Evolutionary conservation across 2,329 filamentous ascomycete genomes (phyloP).

Genomic region (Ascochyta pisi): DNA sequence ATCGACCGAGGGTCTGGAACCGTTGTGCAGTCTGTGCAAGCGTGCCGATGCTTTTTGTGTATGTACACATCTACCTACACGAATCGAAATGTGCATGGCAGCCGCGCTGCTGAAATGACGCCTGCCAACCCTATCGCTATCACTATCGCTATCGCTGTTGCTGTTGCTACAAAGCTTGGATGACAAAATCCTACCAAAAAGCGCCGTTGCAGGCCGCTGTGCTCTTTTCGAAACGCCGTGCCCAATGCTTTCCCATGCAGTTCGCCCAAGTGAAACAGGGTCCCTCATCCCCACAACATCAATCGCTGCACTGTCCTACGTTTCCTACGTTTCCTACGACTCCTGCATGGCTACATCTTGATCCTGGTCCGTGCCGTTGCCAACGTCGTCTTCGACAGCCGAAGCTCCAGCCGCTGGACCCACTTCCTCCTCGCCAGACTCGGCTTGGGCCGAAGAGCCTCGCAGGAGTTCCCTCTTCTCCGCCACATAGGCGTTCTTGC

Average conservation of each 20-base stretch:
- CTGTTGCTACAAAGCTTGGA: constrained; percentile 4
- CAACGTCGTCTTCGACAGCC: constrained; percentile 33
- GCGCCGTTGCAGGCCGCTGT: constrained; percentile 15
- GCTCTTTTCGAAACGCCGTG: constrained; percentile 35
- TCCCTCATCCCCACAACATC: constrained; percentile 13
- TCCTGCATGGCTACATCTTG: constrained; percentile 45
- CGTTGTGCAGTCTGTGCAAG: constrained; percentile 19
- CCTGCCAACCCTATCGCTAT: not conserved
- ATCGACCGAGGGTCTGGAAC: constrained; percentile 15
- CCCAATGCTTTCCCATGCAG: constrained; percentile 30
- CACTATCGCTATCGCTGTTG: not conserved
- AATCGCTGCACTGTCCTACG: constrained; percentile 2
- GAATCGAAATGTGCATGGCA: not conserved
- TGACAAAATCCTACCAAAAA: constrained; percentile 14
- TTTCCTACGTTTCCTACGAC: constrained; percentile 23
- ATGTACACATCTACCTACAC: constrained; percentile 9
- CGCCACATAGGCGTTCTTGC: constrained; percentile 41
- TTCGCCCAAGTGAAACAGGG: constrained; percentile 27
- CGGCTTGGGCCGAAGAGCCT: constrained; percentile 4
- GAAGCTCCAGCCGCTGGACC: constrained; percentile 16
- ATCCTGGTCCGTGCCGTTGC: constrained; percentile 29
- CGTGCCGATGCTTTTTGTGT: constrained; percentile 18
- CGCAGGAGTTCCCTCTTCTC: constrained; percentile 28
- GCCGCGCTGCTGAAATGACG: not conserved
- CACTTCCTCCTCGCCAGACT: constrained; percentile 12